Base-by-base conservation (phyloP, 768 basidiomycete genomes). In the Candolleomyces eurysporus region DNA sequence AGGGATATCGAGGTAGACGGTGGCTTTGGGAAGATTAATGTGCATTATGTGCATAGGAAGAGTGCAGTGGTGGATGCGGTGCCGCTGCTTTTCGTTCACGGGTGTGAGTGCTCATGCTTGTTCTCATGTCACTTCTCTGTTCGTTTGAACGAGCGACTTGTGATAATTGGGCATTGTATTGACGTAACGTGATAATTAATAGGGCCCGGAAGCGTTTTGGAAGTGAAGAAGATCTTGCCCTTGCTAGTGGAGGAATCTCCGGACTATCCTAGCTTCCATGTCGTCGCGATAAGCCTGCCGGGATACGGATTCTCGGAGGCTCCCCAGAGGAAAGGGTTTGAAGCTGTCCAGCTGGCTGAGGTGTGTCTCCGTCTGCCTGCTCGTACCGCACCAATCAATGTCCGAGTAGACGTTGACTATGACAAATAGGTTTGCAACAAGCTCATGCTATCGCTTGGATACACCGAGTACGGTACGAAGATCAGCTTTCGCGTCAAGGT, bases 191-290 rank as follows among this genome's bases (percentile, higher is more conserved):
- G 26, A 26, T 26, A 26, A 26, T 57, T n/a, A 60, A 16, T 53
- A 86, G 86, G 85, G 85, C 86, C 85, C 0, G 86, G 86, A 31
- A 75, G 79, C 64, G 83, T 87, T 66, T 63, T 81, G 5, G 87
- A 89, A 72, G 82, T 80, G 9, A 69, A 74, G 57, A 88, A 87
- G 72, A 69, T 89, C 4, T 72, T 89, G 0, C 83, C 87, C 0
- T 65, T 87, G 17, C 73, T 90, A 58, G 75, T 79, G 0, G 66
- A 76, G 16, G 73, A 72, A 0, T 76, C 79, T 4, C 58, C 73
- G 2, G 76, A 79, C 0, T 73, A 81, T 43, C 85, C 84, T 1
- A 79, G 77, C 32, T 87, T 88, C 66, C 87, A 89, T 60, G 84
- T 89, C 21, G 85, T 90, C 1, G 83, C 82, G 0, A 63, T 81